Conservation (phyloP, 371 early-diverging fungal genomes). For the Apophysomyces trapeziformis region DNA sequence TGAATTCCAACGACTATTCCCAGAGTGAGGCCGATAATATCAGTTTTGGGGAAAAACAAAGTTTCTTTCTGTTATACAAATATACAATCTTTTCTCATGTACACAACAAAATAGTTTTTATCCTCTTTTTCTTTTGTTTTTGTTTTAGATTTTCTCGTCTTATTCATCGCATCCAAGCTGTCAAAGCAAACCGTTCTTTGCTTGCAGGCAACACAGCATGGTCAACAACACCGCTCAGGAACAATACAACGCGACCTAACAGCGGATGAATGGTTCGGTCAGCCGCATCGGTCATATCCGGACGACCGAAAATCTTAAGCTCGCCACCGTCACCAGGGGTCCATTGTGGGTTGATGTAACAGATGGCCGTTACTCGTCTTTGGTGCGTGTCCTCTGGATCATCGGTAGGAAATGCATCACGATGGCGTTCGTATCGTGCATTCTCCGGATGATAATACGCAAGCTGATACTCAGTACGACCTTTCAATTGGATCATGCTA, state of each 20-base stretch:
- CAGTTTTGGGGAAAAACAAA: no score
- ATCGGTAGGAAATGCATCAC: conserved; percentile 68
- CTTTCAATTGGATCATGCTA: conserved; percentile 53
- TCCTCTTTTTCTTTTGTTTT: background rate
- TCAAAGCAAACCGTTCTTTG: conserved; percentile 54
- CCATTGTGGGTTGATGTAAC: conserved; percentile 63
- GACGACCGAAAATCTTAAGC: conserved; percentile 54
- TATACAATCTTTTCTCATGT: no score
- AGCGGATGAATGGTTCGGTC: conserved; percentile 50
- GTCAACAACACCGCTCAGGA: conserved; percentile 66
- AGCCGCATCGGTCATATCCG: conserved; percentile 44
- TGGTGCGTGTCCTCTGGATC: conserved; percentile 58
- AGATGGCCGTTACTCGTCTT: conserved; percentile 65
- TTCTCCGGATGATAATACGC: conserved; percentile 64
- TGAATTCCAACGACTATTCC: no score
- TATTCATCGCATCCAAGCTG: conserved; percentile 59
- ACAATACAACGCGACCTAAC: conserved; percentile 61
- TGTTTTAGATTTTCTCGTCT: background rate
- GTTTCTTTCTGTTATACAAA: no score
- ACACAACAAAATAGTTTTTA: background rate
- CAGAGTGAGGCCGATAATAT: no score
- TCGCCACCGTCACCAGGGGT: conserved; percentile 59
- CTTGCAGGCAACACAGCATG: conserved; percentile 63
- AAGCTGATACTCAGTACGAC: conserved; percentile 63
- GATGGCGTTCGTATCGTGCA: conserved; percentile 64